Percentiles rank a stretch among this genome's conserved stretches.
Evolutionary conservation across 2,329 filamentous ascomycete species (phyloP).

Genomic region (Fonsecaea multimorphosa): DNA sequence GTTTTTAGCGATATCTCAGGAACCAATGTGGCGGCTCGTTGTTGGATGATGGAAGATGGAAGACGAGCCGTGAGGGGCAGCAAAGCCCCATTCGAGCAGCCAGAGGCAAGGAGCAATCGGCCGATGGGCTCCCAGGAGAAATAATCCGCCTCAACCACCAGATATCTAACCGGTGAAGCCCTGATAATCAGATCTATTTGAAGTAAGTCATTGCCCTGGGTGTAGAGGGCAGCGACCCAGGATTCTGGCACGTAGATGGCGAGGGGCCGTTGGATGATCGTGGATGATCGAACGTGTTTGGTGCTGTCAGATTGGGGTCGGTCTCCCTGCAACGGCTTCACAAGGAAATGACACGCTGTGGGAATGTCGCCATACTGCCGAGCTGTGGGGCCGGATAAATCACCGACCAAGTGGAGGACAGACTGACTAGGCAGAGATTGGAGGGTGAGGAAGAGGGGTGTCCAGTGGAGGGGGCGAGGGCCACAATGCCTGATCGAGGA

Average conservation of each 20-base stretch:
- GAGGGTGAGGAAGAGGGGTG: background rate
- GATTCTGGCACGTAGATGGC: background rate
- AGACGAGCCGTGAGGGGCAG: conserved; percentile 3
- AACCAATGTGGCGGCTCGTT: conserved; percentile 1
- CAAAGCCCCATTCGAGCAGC: background rate
- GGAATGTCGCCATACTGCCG: background rate
- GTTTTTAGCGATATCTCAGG: conserved; percentile 11
- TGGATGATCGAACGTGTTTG: background rate
- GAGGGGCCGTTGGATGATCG: background rate
- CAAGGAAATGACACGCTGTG: background rate
- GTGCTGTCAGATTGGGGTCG: background rate
- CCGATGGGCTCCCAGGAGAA: conserved; percentile 1
- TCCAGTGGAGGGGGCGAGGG: background rate
- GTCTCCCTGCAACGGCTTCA: background rate
- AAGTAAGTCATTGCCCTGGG: background rate
- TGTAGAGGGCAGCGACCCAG: background rate
- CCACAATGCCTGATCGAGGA: background rate
- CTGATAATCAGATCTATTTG: background rate
- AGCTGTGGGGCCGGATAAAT: conserved; percentile 2
- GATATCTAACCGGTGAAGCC: background rate
- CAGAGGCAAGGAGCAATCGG: background rate
- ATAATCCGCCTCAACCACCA: background rate
- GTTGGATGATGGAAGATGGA: background rate
- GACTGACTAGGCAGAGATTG: background rate
- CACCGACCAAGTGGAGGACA: conserved; percentile 1